phyloP scores from a whole-genome alignment of 345 rosid genomes.

The Raphanus sativus region DNA sequence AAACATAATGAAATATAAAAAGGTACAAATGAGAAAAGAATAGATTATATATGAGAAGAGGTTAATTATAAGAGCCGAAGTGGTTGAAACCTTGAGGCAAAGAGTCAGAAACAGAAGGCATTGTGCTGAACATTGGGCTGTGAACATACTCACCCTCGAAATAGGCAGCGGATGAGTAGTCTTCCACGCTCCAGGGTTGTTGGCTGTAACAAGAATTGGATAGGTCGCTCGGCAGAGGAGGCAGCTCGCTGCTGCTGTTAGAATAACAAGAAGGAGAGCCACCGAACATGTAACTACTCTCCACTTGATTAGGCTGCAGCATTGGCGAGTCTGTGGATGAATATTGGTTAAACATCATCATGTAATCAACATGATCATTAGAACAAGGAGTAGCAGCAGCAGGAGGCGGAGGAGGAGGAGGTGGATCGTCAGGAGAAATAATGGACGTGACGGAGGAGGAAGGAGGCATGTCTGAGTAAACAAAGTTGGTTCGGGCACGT shows the following conservation, averaged over 20 bases:
- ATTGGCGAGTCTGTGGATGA: conserved; percentile 29
- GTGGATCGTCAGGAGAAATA: conserved; percentile 62
- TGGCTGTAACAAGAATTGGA: conserved; percentile 34
- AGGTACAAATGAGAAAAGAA: conserved; percentile 12
- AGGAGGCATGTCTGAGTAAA: conserved; percentile 78
- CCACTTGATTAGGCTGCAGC: conserved; percentile 37
- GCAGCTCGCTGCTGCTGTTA: conserved; percentile 42
- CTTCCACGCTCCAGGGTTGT: conserved; percentile 24
- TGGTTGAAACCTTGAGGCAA: conserved; percentile 54
- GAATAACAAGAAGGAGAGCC: conserved; percentile 34
- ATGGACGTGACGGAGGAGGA: conserved; percentile 78
- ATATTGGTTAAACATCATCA: conserved; percentile 36
- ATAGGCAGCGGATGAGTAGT: conserved; percentile 44
- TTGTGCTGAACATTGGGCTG: conserved; percentile 81
- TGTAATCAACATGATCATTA: conserved; percentile 28
- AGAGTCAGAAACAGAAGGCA: conserved; percentile 76
- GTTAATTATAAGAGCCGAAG: conserved; percentile 54
- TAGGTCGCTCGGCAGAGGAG: conserved; percentile 51
- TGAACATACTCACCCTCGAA: conserved; percentile 59
- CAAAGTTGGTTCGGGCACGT: conserved; percentile 74
- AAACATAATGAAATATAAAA: background rate
- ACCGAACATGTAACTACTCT: conserved; percentile 29
- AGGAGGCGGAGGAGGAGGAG: conserved; percentile 28
- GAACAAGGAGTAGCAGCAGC: conserved; percentile 14
- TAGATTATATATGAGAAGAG: conserved; percentile 17